These are phyloP conservation scores for Allomyces macrogynus DNA, from an alignment of 192 early-diverging fungal species.

Conservation along the genomic window DNA sequence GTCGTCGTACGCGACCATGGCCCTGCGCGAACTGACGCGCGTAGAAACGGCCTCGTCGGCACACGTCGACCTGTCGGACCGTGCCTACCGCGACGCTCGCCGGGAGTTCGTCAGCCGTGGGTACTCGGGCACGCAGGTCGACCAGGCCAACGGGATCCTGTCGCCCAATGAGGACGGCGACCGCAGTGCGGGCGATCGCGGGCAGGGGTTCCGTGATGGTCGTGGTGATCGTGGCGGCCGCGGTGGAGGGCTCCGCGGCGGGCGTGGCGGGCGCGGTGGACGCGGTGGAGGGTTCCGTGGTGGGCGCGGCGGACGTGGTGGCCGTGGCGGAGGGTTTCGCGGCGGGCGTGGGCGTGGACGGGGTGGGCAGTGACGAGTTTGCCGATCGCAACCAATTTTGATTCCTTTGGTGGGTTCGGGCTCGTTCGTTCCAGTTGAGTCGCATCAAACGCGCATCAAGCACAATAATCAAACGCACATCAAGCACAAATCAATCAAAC, in stretches of 20 bases:
- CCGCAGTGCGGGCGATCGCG: neutral
- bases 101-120: no score
- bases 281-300: neutral
- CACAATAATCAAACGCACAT: no score
- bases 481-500: no score
- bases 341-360: no score
- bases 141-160: neutral
- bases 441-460: no score
- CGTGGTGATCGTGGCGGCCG: neutral
- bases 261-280: neutral
- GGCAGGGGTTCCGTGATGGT: neutral
- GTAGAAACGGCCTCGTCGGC: slow-evolving; percentile 32
- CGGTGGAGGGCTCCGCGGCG: neutral
- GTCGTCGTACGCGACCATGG: slow-evolving; percentile 81
- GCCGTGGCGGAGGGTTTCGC: no score
- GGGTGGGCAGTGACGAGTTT: no score
- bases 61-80: slow-evolving; percentile 14
- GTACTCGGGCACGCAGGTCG: no score
- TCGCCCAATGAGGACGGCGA: neutral
- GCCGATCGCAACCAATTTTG: no score
- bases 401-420: no score
- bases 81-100: no score
- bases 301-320: neutral
- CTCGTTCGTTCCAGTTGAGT: no score
- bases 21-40: slow-evolving; percentile 70